A percentile compares a stretch with the other conserved stretches of the same genome.
These are phyloP conservation scores for Meripilus lineatus DNA, from an alignment of 1,284 basidiomycete species.

Conservation along the genomic window DNA sequence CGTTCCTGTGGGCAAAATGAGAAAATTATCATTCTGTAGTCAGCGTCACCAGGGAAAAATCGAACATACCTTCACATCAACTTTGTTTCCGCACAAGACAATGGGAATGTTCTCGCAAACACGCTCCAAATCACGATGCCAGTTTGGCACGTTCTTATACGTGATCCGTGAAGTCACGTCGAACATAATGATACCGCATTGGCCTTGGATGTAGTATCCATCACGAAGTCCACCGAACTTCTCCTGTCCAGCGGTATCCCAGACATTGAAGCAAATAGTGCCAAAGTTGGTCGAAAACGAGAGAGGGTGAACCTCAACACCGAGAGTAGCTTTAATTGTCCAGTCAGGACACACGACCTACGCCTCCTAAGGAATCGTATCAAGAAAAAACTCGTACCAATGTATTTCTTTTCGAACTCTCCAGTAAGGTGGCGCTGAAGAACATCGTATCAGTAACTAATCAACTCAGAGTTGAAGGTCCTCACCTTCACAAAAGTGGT, in stretches of 20 bases:
- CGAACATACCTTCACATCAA: slow-evolving; percentile 89
- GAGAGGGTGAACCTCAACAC: slow-evolving; percentile 98
- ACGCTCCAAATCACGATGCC: slow-evolving; percentile 99
- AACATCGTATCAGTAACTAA: slow-evolving; percentile 51
- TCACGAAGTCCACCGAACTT: slow-evolving; percentile 99
- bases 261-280: slow-evolving; percentile 99
- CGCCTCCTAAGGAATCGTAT: slow-evolving; percentile 16
- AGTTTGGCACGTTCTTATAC: slow-evolving; percentile 99
- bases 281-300: slow-evolving; percentile 98
- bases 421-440: slow-evolving; percentile 94
- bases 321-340: slow-evolving; percentile 90
- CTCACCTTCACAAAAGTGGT: slow-evolving; percentile 95
- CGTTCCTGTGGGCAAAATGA: slow-evolving; percentile 67
- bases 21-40: slow-evolving; percentile 7
- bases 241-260: slow-evolving; percentile 99
- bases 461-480: slow-evolving; percentile 29
- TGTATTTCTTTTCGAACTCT: slow-evolving; percentile 99
- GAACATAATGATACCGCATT: slow-evolving; percentile 99
- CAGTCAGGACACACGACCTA: no score
- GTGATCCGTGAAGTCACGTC: slow-evolving; percentile 99
- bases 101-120: slow-evolving; percentile 99
- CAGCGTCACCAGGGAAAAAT: not conserved
- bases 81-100: slow-evolving; percentile 99
- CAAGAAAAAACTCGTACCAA: slow-evolving; percentile 52
- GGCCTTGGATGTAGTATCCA: slow-evolving; percentile 98